Evolutionary conservation across 768 basidiomycete species (phyloP).

Genomic region (Naganishia vishniacii): DNA sequence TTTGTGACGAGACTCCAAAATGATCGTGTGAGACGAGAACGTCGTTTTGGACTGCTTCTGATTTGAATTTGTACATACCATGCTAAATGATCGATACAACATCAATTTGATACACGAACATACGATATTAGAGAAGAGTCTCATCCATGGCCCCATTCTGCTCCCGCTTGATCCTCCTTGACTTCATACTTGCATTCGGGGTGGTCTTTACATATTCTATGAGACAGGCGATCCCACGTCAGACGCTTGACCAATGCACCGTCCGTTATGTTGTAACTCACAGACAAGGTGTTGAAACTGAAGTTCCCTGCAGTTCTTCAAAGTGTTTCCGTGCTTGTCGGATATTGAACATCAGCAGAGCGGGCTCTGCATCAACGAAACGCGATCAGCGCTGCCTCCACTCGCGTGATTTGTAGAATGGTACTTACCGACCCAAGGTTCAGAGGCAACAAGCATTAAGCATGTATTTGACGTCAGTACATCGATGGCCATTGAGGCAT

Average conservation of each 20-base stretch:
- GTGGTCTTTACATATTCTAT: constrained; percentile 26
- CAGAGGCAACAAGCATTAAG: constrained; percentile 79
- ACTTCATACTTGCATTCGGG: constrained; percentile 23
- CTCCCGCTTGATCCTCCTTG: background rate
- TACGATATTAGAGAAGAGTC: no score
- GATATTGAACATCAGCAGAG: constrained; percentile 80
- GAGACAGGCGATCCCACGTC: background rate
- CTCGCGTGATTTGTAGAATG: background rate
- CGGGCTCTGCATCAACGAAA: constrained; percentile 65
- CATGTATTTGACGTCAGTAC: constrained; percentile 91
- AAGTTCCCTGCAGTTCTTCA: constrained; percentile 59
- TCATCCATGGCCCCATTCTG: constrained; percentile 25
- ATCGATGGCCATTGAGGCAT: constrained; percentile 56
- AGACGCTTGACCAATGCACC: no score
- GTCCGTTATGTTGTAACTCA: no score
- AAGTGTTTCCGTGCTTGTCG: constrained; percentile 79
- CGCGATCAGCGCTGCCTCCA: background rate
- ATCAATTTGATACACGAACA: background rate
- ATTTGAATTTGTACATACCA: no score
- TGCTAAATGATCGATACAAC: background rate
- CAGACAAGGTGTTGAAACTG: constrained; percentile 41
- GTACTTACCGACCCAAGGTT: constrained; percentile 73
- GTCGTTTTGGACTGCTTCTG: no score
- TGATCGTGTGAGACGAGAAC: no score
- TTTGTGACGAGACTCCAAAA: no score